phyloP scores from a whole-genome alignment of 2,329 filamentous ascomycete genomes.

The Zymoseptoria passerinii region DNA sequence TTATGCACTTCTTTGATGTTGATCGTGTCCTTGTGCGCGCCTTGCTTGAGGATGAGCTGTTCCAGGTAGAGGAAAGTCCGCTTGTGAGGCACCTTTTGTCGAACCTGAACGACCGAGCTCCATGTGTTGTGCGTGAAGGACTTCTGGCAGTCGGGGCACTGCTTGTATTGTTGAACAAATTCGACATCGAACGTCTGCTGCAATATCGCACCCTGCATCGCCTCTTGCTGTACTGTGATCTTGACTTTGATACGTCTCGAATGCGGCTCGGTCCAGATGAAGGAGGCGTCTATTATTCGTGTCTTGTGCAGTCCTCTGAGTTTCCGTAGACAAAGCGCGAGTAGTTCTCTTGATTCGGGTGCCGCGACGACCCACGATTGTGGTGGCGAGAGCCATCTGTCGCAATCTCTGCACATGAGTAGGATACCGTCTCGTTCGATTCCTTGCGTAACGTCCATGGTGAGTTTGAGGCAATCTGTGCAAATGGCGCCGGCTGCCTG shows the following conservation, averaged over 20 bases:
- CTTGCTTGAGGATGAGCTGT: slow-evolving; percentile 91
- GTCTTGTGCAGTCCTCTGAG: slow-evolving; percentile 80
- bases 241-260: slow-evolving; percentile 88
- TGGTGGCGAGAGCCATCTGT: slow-evolving; percentile 85
- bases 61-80: slow-evolving; percentile 76
- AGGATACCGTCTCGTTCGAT: slow-evolving; percentile 85
- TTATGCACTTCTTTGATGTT: slow-evolving; percentile 98
- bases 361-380: slow-evolving; percentile 75
- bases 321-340: slow-evolving; percentile 85
- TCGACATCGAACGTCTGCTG: slow-evolving; percentile 95
- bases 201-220: slow-evolving; percentile 58
- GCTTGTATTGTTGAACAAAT: slow-evolving; percentile 82
- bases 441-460: slow-evolving; percentile 83
- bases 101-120: slow-evolving; percentile 86
- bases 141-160: slow-evolving; percentile 92
- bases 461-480: slow-evolving; percentile 91
- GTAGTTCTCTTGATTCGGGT: slow-evolving; percentile 82
- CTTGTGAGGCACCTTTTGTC: slow-evolving; percentile 96
- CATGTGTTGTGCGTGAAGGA: slow-evolving; percentile 95
- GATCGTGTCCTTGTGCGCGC: slow-evolving; percentile 83
- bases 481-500: slow-evolving; percentile 78
- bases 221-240: slow-evolving; percentile 78
- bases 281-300: slow-evolving; percentile 88
- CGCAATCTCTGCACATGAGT: slow-evolving; percentile 89
- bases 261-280: slow-evolving; percentile 98